phyloP scores from a whole-genome alignment of 345 rosid species.

The Syzygium aromaticum region DNA sequence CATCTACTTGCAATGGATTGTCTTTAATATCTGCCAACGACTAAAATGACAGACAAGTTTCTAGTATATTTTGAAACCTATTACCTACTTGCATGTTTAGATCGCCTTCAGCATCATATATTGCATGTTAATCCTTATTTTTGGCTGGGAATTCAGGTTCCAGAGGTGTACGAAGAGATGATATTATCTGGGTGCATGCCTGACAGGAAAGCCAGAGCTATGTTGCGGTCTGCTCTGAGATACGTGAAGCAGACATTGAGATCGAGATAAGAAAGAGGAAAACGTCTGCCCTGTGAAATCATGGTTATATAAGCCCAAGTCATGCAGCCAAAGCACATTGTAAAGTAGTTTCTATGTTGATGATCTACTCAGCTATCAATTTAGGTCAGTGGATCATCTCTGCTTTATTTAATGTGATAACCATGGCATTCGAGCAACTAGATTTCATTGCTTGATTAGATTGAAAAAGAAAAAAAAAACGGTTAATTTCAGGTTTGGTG shows the following conservation, averaged over 20 bases:
- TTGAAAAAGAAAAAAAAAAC: background rate
- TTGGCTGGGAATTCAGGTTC: conserved; percentile 50
- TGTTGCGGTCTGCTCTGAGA: conserved; percentile 90
- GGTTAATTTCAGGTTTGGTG: background rate
- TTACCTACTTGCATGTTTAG: background rate
- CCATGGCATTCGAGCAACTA: background rate
- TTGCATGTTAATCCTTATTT: background rate
- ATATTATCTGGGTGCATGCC: conserved; percentile 78
- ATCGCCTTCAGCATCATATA: background rate
- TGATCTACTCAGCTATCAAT: background rate
- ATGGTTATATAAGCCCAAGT: background rate
- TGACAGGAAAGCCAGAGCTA: conserved; percentile 87
- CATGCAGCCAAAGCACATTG: background rate
- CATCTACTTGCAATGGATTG: background rate
- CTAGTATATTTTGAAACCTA: background rate
- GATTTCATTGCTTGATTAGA: background rate
- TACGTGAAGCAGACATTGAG: conserved; percentile 74
- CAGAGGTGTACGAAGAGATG: conserved; percentile 89
- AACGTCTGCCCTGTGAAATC: background rate
- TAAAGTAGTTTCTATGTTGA: background rate
- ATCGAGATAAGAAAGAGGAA: background rate
- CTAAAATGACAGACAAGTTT: background rate
- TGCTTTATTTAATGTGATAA: background rate
- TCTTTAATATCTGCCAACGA: background rate
- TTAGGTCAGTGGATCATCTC: background rate